Base-by-base conservation (phyloP, 768 basidiomycete genomes). In the Kwoniella sp. region DNA sequence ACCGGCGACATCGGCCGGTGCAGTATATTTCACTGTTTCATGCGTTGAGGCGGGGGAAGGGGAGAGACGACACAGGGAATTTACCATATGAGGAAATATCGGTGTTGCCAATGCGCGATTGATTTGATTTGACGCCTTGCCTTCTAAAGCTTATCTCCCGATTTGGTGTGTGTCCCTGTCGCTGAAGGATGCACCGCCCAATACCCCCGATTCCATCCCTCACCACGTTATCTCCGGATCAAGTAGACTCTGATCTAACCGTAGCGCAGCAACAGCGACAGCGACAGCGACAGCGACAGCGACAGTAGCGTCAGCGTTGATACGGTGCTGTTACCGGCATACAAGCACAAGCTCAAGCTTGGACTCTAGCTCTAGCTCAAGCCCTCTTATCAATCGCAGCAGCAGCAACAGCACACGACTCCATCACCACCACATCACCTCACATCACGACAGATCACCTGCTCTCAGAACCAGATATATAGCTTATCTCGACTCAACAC, bases 201-300 rank as follows among this genome's bases (percentile, higher is more conserved):
- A n/a, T n/a, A n/a, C n/a, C n/a, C n/a, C n/a, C n/a, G n/a, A n/a
- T 9, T 44, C 17, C 8, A 44, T 4, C 40, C 40, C 40, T 15
- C 17, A 44, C 40, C 57, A 46, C 57, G 57, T 58, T 58, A 58
- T 58, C 57, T 58, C 57, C 57, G 57, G 57, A 49, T 58, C 47
- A 49, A 58, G 46, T 57, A 57, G 55, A n/a, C 33, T 57, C 55
- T 29, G 46, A 49, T 27, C 29, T 58, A 36, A 33, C n/a, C 24
- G 26, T 33, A 8, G 7, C 29, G 37, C 22, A 49, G 46, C 48
- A 58, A 56, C 37, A n/a, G 50, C 25, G 50, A 13, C 33, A 33
- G 33, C 33, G 33, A 6, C 33, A 33, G 33, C 33, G 33, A 6
- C 33, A 13, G 33, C n/a, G n/a, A n/a, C n/a, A n/a, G n/a, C n/a